These are phyloP conservation scores for Suillus brevipes DNA, from an alignment of 768 basidiomycete genomes.

Conservation along the genomic window DNA sequence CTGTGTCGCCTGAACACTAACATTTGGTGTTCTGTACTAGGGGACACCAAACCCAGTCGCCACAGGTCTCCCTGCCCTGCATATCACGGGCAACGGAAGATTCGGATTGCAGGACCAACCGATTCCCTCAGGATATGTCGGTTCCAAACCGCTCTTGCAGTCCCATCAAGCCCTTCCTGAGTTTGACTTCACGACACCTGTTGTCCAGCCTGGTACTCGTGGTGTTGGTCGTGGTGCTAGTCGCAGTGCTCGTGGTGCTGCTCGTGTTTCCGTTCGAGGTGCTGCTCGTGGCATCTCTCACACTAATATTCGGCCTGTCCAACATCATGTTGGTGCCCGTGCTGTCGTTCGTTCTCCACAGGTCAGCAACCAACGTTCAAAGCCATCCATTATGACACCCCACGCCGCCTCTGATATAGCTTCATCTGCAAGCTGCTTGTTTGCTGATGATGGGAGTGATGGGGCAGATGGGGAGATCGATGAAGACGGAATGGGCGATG, in stretches of 20 bases:
- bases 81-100: neutral
- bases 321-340: neutral
- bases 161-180: neutral
- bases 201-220: neutral
- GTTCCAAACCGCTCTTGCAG: neutral
- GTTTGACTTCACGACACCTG: neutral
- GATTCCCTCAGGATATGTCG: neutral
- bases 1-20: neutral
- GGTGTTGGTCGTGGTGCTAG: no score
- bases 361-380: neutral
- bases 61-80: neutral
- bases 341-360: neutral
- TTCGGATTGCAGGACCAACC: neutral
- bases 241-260: neutral
- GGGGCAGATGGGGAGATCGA: neutral
- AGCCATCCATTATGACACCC: neutral
- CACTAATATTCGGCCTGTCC: no score
- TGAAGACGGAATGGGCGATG: neutral
- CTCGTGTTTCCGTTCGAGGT: neutral
- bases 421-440: neutral
- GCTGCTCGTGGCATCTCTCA: no score
- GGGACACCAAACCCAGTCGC: neutral
- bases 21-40: neutral
- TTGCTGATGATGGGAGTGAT: neutral
- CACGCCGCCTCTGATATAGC: neutral